phyloP scores from a whole-genome alignment of 2,329 filamentous ascomycete genomes.

The Colletotrichum higginsianum region DNA sequence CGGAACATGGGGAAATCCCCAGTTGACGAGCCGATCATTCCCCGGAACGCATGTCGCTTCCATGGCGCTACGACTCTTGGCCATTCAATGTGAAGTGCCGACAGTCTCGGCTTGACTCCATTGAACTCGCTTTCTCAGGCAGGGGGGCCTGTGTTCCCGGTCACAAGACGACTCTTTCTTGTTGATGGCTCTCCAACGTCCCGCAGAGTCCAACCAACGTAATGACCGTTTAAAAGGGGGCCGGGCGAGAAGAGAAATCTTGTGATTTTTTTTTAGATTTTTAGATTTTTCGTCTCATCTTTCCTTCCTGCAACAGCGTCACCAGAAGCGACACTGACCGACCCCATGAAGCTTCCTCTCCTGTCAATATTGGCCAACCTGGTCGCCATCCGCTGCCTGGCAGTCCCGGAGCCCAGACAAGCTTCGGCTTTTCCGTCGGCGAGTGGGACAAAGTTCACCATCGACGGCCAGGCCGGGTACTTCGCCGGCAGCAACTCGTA shows the following conservation, averaged over 20 bases:
- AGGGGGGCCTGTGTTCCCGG: too few relatives aligned
- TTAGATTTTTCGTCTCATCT: neutral
- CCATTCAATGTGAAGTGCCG: neutral
- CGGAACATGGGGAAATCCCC: neutral
- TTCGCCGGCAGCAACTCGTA: constrained; percentile 70
- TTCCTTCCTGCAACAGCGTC: too few relatives aligned
- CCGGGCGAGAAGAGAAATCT: too few relatives aligned
- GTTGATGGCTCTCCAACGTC: neutral
- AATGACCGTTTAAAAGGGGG: neutral
- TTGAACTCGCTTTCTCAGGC: neutral
- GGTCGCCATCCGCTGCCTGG: neutral
- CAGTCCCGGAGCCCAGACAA: constrained; percentile 9
- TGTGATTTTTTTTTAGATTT: too few relatives aligned
- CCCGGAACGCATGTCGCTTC: neutral
- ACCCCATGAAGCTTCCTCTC: constrained; percentile 5
- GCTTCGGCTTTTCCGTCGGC: constrained; percentile 19
- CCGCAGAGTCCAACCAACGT: neutral
- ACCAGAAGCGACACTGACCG: neutral
- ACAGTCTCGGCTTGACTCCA: neutral
- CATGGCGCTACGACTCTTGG: neutral
- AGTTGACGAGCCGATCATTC: neutral
- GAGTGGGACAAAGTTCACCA: constrained; percentile 51
- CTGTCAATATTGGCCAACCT: constrained; percentile 15
- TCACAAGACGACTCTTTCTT: neutral
- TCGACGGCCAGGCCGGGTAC: constrained; percentile 62